These are phyloP conservation scores for Mangifera indica DNA, from an alignment of 345 rosid species.

Conservation along the genomic window DNA sequence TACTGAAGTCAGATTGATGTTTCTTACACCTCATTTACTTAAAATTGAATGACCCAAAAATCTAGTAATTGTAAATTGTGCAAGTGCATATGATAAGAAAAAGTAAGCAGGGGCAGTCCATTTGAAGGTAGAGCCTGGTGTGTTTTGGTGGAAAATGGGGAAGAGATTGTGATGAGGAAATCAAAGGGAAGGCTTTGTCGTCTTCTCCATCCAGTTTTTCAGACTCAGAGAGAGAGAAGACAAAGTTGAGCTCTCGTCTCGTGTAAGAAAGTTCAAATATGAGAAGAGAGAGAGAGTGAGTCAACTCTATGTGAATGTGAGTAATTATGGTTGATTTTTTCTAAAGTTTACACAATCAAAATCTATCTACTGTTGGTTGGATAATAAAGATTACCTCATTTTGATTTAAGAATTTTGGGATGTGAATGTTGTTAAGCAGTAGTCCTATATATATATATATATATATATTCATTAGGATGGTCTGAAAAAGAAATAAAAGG, in stretches of 20 bases:
- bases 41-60: not conserved
- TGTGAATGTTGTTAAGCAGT: too few relatives aligned
- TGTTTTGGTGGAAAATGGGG: not conserved
- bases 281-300: not conserved
- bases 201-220: slow-evolving; percentile 8
- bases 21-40: slow-evolving; percentile 75
- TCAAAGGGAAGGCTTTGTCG: slow-evolving; percentile 24
- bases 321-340: too few relatives aligned
- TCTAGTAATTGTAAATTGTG: too few relatives aligned
- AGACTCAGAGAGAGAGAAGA: not conserved
- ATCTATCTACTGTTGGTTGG: too few relatives aligned
- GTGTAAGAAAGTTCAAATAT: not conserved
- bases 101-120: too few relatives aligned
- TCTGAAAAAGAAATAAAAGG: too few relatives aligned
- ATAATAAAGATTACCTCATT: too few relatives aligned
- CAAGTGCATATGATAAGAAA: not conserved
- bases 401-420: too few relatives aligned
- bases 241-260: too few relatives aligned
- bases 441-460: too few relatives aligned
- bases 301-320: not conserved
- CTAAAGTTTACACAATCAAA: too few relatives aligned
- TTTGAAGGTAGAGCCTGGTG: not conserved
- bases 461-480: too few relatives aligned
- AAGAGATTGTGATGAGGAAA: slow-evolving; percentile 31
- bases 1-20: slow-evolving; percentile 61